Conservation (phyloP, 805 yeast genomes). For the Torulaspora quercuum region DNA sequence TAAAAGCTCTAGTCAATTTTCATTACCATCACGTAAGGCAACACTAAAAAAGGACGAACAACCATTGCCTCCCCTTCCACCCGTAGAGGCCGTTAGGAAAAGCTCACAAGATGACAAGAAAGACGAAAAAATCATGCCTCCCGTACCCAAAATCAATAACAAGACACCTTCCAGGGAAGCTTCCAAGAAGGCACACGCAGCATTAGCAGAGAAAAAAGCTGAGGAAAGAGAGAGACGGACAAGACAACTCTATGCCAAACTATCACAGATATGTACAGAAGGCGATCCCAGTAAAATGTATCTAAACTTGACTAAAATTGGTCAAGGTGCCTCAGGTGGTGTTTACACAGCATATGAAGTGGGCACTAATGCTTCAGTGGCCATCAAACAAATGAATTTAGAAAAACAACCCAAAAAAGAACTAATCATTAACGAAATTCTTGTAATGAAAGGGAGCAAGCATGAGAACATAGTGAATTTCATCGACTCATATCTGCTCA, state of each 20-base stretch:
- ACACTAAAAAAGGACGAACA: constrained; percentile 25
- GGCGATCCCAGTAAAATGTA: constrained; percentile 80
- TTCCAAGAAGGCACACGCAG: constrained; percentile 30
- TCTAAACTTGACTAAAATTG: constrained; percentile 72
- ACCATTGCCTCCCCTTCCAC: constrained; percentile 28
- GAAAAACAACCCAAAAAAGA: constrained; percentile 96
- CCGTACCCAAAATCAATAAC: constrained; percentile 40
- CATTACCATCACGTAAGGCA: constrained; percentile 18
- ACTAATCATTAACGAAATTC: constrained; percentile 86
- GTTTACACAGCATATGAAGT: constrained; percentile 82
- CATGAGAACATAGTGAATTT: constrained; percentile 94
- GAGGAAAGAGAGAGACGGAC: constrained; percentile 75
- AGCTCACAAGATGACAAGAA: constrained; percentile 1
- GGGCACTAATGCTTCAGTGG: constrained; percentile 60
- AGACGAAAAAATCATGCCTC: constrained; percentile 25
- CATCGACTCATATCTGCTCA: constrained; percentile 75
- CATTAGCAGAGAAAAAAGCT: constrained; percentile 63
- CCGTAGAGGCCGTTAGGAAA: constrained; percentile 4
- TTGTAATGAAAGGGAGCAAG: constrained; percentile 89
- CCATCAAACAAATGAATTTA: constrained; percentile 93
- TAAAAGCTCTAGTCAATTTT: constrained; percentile 8
- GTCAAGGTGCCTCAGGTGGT: constrained; percentile 98
- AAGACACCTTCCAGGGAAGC: constrained; percentile 16
- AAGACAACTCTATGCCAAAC: constrained; percentile 64
- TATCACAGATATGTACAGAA: constrained; percentile 72